Conservation (phyloP, 2,329 filamentous ascomycete species). For the Trichophaea hybrida region DNA sequence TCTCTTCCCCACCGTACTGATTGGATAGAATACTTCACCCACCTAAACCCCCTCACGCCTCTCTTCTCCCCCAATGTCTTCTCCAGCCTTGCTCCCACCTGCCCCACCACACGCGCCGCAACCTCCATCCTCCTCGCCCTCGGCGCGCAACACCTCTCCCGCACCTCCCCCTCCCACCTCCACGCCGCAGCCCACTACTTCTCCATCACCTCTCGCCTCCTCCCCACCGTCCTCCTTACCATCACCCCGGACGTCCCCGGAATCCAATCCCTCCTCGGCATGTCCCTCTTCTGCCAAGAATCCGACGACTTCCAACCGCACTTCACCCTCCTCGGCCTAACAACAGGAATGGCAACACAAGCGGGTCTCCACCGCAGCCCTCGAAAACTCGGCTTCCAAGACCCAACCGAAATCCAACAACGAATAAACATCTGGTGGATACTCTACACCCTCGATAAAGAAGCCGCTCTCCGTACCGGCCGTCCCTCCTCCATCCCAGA, state of each 20-base stretch:
- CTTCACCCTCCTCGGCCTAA: conserved; percentile 13
- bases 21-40: conserved; percentile 11
- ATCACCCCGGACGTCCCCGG: conserved; percentile 3
- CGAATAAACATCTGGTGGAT: conserved; percentile 15
- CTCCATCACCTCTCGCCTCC: not conserved
- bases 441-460: conserved; percentile 15
- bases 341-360: conserved; percentile 6
- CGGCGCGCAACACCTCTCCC: not conserved
- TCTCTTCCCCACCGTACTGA: not conserved
- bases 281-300: conserved; percentile 12
- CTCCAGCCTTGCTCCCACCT: not conserved
- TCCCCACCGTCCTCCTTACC: conserved; percentile 9
- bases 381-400: conserved; percentile 1
- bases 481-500: conserved; percentile 6
- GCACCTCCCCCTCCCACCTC: not conserved
- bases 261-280: conserved; percentile 13
- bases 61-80: conserved; percentile 4
- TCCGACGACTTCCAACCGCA: conserved; percentile 2
- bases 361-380: conserved; percentile 13
- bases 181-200: conserved; percentile 1
- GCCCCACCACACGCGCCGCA: not conserved
- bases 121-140: not conserved
- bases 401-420: not conserved
- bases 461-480: conserved; percentile 7
- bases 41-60: conserved; percentile 5